A percentile compares a stretch with the other conserved stretches of the same genome.
Conservation (phyloP, 306 rosid genomes). For the Elaeagnus macrophylla region DNA sequence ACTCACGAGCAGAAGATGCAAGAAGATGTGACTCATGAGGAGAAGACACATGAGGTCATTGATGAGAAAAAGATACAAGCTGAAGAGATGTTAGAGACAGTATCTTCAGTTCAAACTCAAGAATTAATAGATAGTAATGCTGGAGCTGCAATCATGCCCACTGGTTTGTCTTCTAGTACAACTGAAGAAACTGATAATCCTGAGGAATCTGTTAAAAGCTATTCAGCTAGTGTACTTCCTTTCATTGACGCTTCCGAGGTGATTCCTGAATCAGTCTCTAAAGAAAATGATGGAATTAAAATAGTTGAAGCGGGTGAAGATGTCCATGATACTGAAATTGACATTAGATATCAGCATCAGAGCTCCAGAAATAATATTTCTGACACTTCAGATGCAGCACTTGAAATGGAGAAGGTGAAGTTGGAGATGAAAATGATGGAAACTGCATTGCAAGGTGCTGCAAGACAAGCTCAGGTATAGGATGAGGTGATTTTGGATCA, state of each 20-base stretch:
- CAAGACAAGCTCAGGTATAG: slow-evolving; percentile 96
- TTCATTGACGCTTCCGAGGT: slow-evolving; percentile 30
- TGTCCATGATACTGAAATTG: slow-evolving; percentile 32
- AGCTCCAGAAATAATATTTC: slow-evolving; percentile 33
- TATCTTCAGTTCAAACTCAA: slow-evolving; percentile 31
- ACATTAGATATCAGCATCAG: slow-evolving; percentile 31
- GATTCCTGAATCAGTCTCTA: slow-evolving; percentile 27
- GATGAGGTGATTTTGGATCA: slow-evolving; percentile 15
- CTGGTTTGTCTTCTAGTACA: slow-evolving; percentile 28
- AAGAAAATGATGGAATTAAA: slow-evolving; percentile 30
- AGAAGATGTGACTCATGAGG: too few relatives aligned
- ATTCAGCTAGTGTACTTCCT: slow-evolving; percentile 25
- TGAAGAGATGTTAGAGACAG: too few relatives aligned
- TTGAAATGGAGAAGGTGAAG: slow-evolving; percentile 69
- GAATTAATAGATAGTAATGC: slow-evolving; percentile 26
- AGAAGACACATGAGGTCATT: too few relatives aligned
- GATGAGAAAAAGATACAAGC: too few relatives aligned
- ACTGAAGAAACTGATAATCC: slow-evolving; percentile 31
- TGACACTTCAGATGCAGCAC: slow-evolving; percentile 32
- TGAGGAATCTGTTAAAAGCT: slow-evolving; percentile 26
- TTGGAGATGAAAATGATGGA: slow-evolving; percentile 92
- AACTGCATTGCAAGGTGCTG: slow-evolving; percentile 95
- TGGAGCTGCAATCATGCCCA: slow-evolving; percentile 28
- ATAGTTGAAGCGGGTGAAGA: slow-evolving; percentile 30
- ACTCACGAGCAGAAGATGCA: slow-evolving; percentile 23